Evolutionary conservation across 1,284 basidiomycete genomes (phyloP).

Genomic region (Termitomyces sp.): DNA sequence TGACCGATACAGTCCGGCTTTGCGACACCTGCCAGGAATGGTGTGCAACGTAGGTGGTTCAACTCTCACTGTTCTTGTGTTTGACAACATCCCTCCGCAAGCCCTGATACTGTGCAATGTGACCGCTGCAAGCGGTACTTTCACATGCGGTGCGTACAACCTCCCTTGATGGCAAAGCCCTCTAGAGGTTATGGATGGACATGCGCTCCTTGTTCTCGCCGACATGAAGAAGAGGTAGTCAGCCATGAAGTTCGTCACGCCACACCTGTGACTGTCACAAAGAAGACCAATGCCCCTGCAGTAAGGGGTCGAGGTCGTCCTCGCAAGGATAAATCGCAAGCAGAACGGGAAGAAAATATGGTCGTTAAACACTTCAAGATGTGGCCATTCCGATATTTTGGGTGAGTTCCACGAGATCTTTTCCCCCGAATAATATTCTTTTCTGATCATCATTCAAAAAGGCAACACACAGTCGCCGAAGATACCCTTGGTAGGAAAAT

Average conservation of each 20-base stretch:
- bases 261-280: constrained; percentile 39
- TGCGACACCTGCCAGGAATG: constrained; percentile 86
- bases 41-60: constrained; percentile 71
- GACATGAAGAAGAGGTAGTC: constrained; percentile 86
- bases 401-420: constrained; percentile 46
- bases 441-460: constrained; percentile 26
- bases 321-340: constrained; percentile 61
- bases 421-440: neutral
- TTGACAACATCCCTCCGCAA: constrained; percentile 28
- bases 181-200: constrained; percentile 98
- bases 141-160: constrained; percentile 92
- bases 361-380: constrained; percentile 81
- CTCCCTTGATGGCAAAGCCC: constrained; percentile 92
- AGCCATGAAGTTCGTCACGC: constrained; percentile 58
- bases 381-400: constrained; percentile 97
- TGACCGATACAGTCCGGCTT: constrained; percentile 81
- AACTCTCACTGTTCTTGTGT: neutral
- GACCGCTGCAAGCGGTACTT: constrained; percentile 92
- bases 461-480: constrained; percentile 85
- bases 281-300: constrained; percentile 61
- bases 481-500: constrained; percentile 73
- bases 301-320: constrained; percentile 66
- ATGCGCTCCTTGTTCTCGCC: constrained; percentile 86
- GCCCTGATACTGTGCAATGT: constrained; percentile 88
- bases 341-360: constrained; percentile 72